These are phyloP conservation scores for Polytrichum commune DNA, from an alignment of 225 moss, liverwort and hornwort genomes.

Conservation along the genomic window DNA sequence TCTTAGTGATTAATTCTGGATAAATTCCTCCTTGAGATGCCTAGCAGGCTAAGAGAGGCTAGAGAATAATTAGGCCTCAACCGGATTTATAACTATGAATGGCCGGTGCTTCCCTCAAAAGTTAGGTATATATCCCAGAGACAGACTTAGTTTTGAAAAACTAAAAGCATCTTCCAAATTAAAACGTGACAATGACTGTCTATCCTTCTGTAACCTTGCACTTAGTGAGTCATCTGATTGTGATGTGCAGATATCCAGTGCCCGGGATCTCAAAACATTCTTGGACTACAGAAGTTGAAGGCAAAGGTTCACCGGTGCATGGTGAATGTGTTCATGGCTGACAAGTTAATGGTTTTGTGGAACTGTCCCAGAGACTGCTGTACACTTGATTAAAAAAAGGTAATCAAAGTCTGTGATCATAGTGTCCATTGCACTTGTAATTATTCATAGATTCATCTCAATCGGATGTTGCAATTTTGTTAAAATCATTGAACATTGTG, in stretches of 20 bases:
- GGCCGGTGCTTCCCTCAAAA: too few relatives aligned
- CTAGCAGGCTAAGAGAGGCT: too few relatives aligned
- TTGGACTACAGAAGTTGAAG: neutral
- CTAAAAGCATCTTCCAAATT: too few relatives aligned
- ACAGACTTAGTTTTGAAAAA: too few relatives aligned
- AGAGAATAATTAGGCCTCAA: too few relatives aligned
- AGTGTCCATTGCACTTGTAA: constrained; percentile 4
- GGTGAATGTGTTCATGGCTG: neutral
- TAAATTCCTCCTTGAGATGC: too few relatives aligned
- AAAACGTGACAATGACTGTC: neutral
- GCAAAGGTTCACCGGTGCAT: constrained; percentile 1
- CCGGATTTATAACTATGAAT: too few relatives aligned
- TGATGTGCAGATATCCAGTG: constrained; percentile 1
- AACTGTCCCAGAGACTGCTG: constrained; percentile 1
- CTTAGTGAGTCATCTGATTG: constrained; percentile 1
- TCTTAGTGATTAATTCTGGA: too few relatives aligned
- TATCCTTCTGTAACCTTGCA: constrained; percentile 1
- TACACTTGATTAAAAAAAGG: constrained; percentile 2
- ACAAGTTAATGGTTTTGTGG: constrained; percentile 4
- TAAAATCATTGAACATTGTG: neutral
- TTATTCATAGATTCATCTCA: neutral
- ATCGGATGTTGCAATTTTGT: neutral
- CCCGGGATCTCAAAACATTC: neutral
- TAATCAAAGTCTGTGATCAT: constrained; percentile 4
- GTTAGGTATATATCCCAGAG: too few relatives aligned